phyloP scores from a whole-genome alignment of 495 filamentous ascomycete genomes.

The Mycothermus thermophilus region DNA sequence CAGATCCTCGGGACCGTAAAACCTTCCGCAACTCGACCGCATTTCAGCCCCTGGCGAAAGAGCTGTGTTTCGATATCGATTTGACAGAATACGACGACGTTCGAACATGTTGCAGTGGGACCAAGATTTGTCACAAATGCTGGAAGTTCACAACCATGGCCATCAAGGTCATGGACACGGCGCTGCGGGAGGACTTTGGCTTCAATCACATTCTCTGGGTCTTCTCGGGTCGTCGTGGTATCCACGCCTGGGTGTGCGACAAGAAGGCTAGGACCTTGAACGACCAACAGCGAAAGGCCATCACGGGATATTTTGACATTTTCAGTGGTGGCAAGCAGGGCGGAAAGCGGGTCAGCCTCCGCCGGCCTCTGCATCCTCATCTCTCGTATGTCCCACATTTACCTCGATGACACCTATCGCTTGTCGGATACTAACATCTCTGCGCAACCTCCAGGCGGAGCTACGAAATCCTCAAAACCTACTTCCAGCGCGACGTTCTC shows the following conservation, averaged over 20 bases:
- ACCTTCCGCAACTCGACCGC: slow-evolving; percentile 56
- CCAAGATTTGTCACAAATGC: slow-evolving; percentile 86
- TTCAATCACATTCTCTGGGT: slow-evolving; percentile 97
- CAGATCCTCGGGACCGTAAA: slow-evolving; percentile 91
- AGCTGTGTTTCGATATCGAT: slow-evolving; percentile 98
- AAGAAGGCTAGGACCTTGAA: slow-evolving; percentile 68
- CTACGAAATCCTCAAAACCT: slow-evolving; percentile 59
- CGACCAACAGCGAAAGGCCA: slow-evolving; percentile 65
- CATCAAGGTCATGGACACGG: slow-evolving; percentile 79
- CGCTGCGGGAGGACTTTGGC: slow-evolving; percentile 82
- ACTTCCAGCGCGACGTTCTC: slow-evolving; percentile 73
- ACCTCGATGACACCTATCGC: neutral
- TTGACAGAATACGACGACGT: slow-evolving; percentile 97
- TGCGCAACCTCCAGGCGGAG: slow-evolving; percentile 46
- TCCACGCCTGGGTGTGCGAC: slow-evolving; percentile 98
- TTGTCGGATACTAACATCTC: neutral
- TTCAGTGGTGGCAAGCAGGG: slow-evolving; percentile 68
- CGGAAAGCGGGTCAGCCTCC: slow-evolving; percentile 77
- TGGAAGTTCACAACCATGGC: slow-evolving; percentile 97
- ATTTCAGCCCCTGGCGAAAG: slow-evolving; percentile 71
- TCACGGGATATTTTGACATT: slow-evolving; percentile 79
- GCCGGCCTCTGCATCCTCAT: slow-evolving; percentile 82
- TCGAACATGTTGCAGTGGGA: slow-evolving; percentile 84
- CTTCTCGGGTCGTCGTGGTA: slow-evolving; percentile 90
- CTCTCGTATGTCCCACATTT: slow-evolving; percentile 38